A percentile compares a stretch with the other conserved stretches of the same genome.
phyloP scores from a whole-genome alignment of 176 grass and related monocot species.

The Carex littledalei region DNA sequence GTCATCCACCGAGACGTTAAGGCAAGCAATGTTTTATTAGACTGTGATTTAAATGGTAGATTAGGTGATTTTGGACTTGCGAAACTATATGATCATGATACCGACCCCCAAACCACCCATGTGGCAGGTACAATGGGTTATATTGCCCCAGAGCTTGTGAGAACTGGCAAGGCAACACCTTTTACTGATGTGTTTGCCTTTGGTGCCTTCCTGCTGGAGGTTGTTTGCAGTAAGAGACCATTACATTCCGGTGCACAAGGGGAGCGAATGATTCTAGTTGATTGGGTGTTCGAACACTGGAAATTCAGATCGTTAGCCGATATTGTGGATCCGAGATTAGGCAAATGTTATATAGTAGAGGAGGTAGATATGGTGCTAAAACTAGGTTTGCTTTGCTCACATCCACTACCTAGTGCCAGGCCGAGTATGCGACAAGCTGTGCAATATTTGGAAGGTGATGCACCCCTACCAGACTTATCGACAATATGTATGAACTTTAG shows the following conservation, averaged over 20 bases:
- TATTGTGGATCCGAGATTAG: slow-evolving; percentile 25
- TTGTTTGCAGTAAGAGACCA: slow-evolving; percentile 40
- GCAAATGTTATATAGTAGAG: slow-evolving; percentile 4
- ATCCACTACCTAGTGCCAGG: slow-evolving; percentile 31
- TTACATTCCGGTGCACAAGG: neutral
- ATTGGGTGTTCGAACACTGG: slow-evolving; percentile 38
- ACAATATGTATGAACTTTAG: neutral
- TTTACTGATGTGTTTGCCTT: slow-evolving; percentile 52
- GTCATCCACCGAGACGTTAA: slow-evolving; percentile 60
- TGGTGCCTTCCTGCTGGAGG: slow-evolving; percentile 41
- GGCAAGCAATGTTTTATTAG: slow-evolving; percentile 54
- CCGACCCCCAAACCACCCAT: slow-evolving; percentile 33
- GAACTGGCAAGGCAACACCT: slow-evolving; percentile 35
- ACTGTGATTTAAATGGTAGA: slow-evolving; percentile 35
- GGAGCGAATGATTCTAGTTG: slow-evolving; percentile 10
- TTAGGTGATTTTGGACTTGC: slow-evolving; percentile 57
- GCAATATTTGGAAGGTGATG: slow-evolving; percentile 30
- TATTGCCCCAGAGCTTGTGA: slow-evolving; percentile 41
- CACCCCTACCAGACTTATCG: slow-evolving; percentile 27
- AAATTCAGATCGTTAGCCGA: slow-evolving; percentile 4
- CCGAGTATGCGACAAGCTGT: slow-evolving; percentile 39
- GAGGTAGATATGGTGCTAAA: slow-evolving; percentile 29
- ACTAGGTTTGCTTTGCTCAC: slow-evolving; percentile 41
- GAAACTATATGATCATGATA: slow-evolving; percentile 41
- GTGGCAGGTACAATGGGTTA: slow-evolving; percentile 57